Conservation (phyloP, 306 rosid genomes). For the Quercus bicolor region DNA sequence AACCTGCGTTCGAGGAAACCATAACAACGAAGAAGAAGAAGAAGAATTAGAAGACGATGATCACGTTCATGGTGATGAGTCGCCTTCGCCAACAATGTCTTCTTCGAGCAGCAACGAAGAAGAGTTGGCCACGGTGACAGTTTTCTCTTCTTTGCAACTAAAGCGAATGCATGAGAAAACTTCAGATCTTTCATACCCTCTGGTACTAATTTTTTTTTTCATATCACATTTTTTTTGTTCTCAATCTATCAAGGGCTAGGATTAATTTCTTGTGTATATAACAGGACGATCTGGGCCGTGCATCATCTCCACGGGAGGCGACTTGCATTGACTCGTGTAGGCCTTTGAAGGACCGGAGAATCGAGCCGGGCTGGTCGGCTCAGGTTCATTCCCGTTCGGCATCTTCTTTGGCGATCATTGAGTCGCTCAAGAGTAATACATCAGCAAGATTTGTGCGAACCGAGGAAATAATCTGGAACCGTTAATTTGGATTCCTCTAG, state of each 20-base stretch:
- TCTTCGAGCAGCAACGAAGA: constrained; percentile 54
- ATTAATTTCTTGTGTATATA: background rate
- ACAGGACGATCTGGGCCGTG: constrained; percentile 29
- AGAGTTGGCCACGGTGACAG: background rate
- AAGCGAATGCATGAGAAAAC: constrained; percentile 50
- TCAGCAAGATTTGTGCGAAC: background rate
- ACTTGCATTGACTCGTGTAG: constrained; percentile 10
- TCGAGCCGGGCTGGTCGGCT: background rate
- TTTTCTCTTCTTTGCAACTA: constrained; percentile 7
- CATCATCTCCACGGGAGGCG: constrained; percentile 18
- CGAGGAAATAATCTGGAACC: constrained; percentile 9
- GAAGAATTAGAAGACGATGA: constrained; percentile 14
- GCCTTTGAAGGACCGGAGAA: constrained; percentile 16
- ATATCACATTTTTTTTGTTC: background rate
- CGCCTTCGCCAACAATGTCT: constrained; percentile 52
- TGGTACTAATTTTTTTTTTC: constrained; percentile 20
- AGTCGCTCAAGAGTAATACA: background rate
- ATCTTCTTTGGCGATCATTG: background rate
- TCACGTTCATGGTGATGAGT: background rate
- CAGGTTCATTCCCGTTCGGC: background rate
- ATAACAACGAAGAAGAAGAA: constrained; percentile 38
- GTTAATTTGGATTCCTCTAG: constrained; percentile 30
- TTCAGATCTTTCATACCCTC: constrained; percentile 24
- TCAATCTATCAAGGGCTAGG: too few species aligned
- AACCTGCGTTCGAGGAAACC: constrained; percentile 42